phyloP scores from a whole-genome alignment of 441 rosid genomes.

The Corymbia citriodora region DNA sequence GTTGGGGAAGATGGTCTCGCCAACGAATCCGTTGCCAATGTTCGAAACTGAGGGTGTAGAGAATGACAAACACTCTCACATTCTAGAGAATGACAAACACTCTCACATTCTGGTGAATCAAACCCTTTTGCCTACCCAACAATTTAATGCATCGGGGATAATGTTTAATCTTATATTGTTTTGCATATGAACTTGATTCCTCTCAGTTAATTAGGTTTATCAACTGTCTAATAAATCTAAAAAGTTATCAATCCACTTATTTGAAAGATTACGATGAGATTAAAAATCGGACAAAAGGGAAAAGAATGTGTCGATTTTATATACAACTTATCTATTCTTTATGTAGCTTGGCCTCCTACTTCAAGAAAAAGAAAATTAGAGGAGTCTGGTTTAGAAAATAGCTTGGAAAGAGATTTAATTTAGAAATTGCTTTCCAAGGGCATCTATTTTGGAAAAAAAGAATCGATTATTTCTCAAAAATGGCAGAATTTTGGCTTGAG shows the following conservation, averaged over 20 bases:
- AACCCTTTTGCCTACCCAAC: no score
- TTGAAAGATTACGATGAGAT: background rate
- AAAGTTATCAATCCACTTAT: background rate
- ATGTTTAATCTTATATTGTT: background rate
- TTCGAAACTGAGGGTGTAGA: background rate
- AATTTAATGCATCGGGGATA: background rate
- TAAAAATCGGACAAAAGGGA: background rate
- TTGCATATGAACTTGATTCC: background rate
- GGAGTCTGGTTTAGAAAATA: background rate
- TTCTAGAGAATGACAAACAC: background rate
- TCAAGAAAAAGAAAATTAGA: background rate
- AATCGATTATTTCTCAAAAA: background rate
- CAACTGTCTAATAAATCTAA: background rate
- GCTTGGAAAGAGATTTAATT: background rate
- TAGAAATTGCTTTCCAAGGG: no score
- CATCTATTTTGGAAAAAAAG: background rate
- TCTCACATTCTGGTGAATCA: background rate
- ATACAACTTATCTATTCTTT: no score
- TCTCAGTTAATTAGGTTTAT: background rate
- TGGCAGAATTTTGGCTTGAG: background rate
- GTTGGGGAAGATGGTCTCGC: background rate
- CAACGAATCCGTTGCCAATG: background rate
- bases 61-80: background rate
- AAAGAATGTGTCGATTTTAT: background rate
- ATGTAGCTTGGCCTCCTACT: background rate